Conservation (phyloP, 805 yeast species). For the Barnettozyma sp. region DNA sequence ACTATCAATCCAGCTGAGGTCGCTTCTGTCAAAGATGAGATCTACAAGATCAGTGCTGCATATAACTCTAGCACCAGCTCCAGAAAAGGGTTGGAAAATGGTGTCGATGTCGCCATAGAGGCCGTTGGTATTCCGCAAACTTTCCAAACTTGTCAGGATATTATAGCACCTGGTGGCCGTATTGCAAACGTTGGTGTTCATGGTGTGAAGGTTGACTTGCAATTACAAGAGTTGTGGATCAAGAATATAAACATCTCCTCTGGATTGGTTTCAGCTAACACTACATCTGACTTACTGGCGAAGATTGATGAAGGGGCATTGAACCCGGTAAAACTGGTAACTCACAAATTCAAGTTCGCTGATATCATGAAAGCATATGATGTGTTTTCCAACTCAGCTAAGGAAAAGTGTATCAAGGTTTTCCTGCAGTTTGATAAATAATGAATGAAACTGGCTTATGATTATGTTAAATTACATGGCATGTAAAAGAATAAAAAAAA, state of each 20-base stretch:
- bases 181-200: slow-evolving; percentile 60
- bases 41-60: slow-evolving; percentile 26
- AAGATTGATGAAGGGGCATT: slow-evolving; percentile 27
- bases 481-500: slow-evolving; percentile 18
- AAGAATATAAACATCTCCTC: slow-evolving; percentile 38
- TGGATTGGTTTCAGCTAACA: slow-evolving; percentile 42
- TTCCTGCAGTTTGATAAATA: slow-evolving; percentile 16
- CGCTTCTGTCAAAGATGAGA: slow-evolving; percentile 31
- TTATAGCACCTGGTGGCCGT: slow-evolving; percentile 53
- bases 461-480: neutral
- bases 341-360: slow-evolving; percentile 48
- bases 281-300: slow-evolving; percentile 34
- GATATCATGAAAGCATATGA: slow-evolving; percentile 58
- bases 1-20: slow-evolving; percentile 45
- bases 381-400: slow-evolving; percentile 43
- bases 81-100: slow-evolving; percentile 30
- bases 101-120: slow-evolving; percentile 57
- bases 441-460: neutral
- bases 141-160: slow-evolving; percentile 50
- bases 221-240: slow-evolving; percentile 40
- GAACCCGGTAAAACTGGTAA: slow-evolving; percentile 46
- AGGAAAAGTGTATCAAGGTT: slow-evolving; percentile 50
- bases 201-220: slow-evolving; percentile 35
- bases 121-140: slow-evolving; percentile 62
- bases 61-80: slow-evolving; percentile 14